phyloP scores from a whole-genome alignment of 2,329 filamentous ascomycete genomes.

The Rhytidhysteron rufulum region DNA sequence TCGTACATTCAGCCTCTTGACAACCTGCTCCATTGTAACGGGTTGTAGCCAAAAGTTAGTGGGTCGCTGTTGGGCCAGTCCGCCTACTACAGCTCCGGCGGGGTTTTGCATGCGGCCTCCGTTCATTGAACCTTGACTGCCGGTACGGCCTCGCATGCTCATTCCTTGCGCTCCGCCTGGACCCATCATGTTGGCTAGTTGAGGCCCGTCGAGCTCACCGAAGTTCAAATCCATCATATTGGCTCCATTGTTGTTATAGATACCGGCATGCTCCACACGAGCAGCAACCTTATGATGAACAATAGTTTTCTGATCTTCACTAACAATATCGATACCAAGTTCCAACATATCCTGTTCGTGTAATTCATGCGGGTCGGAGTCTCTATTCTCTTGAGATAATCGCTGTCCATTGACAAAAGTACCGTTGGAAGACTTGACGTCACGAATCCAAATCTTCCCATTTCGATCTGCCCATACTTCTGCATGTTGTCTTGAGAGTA shows the following conservation, averaged over 20 bases:
- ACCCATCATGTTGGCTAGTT: slow-evolving; percentile 65
- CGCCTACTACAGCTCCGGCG: slow-evolving; percentile 53
- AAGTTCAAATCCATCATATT: slow-evolving; percentile 87
- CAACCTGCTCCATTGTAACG: slow-evolving; percentile 89
- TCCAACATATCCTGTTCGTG: slow-evolving; percentile 89
- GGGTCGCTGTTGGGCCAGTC: slow-evolving; percentile 67
- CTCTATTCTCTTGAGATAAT: slow-evolving; percentile 87
- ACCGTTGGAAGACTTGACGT: slow-evolving; percentile 97
- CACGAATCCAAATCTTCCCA: slow-evolving; percentile 91
- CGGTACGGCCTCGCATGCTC: slow-evolving; percentile 65
- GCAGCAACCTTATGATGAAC: slow-evolving; percentile 98
- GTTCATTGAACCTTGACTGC: slow-evolving; percentile 53
- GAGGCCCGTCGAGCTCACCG: slow-evolving; percentile 78
- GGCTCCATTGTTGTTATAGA: slow-evolving; percentile 63
- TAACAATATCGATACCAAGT: slow-evolving; percentile 96
- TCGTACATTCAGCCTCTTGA: slow-evolving; percentile 77
- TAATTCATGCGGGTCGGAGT: slow-evolving; percentile 92
- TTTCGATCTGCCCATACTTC: slow-evolving; percentile 86
- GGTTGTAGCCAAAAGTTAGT: slow-evolving; percentile 83
- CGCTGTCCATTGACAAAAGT: slow-evolving; percentile 95
- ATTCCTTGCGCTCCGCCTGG: slow-evolving; percentile 63
- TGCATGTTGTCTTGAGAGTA: slow-evolving; percentile 90
- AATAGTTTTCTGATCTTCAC: slow-evolving; percentile 96
- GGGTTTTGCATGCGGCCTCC: slow-evolving; percentile 60
- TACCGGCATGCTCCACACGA: slow-evolving; percentile 91